Evolutionary conservation across 345 rosid genomes (phyloP), one percentile per base, ranked within the genome.

Genomic region (Lumnitzera littorea): DNA sequence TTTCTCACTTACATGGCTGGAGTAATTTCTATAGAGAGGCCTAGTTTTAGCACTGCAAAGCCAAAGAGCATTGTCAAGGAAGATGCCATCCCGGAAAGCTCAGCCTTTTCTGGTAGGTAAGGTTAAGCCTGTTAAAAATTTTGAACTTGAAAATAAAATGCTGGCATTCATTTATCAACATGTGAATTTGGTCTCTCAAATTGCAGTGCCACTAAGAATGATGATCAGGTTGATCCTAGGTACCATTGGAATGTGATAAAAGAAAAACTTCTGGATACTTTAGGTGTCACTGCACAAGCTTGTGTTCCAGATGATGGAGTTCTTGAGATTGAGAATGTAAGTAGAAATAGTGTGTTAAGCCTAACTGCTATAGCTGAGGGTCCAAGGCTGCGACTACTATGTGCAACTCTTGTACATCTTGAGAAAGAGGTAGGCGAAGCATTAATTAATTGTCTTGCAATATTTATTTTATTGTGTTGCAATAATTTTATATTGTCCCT

Each of bases 61-160:
- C 43, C 43, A 9, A 36, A 73, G 51, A 71, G 61, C 25, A 63
- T 63, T 11, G 51, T 67, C 16, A 66, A 62, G 47, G 75, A 76
- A 15, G 67, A 57, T 52, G 63, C 63, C 43, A 67, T 62, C 55
- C 59, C 60, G 66, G 76, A 70, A 57, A 70, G 73, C 72, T 56
- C 84, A 62, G 66, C 73, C 69, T 69, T 86, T 70, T 74, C 91
- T 87, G 96, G 96, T 87, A 84, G 94, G 96, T 89, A 92, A 85
- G 95, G 87, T 82, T 85, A 80, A 78, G 81, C 74, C 64, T 53
- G 60, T 71, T 13, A 56, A 65, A 58, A 58, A 49, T 65, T 67
- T 67, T 27, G 4, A 56, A 48, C 24, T 13, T 57, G 46, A 13
- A 17, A 25, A 53, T 61, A 41, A 43, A 64, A 4, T 66, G 58